Conservation (phyloP, 305 asterid species). For the Fraxinus platypoda region DNA sequence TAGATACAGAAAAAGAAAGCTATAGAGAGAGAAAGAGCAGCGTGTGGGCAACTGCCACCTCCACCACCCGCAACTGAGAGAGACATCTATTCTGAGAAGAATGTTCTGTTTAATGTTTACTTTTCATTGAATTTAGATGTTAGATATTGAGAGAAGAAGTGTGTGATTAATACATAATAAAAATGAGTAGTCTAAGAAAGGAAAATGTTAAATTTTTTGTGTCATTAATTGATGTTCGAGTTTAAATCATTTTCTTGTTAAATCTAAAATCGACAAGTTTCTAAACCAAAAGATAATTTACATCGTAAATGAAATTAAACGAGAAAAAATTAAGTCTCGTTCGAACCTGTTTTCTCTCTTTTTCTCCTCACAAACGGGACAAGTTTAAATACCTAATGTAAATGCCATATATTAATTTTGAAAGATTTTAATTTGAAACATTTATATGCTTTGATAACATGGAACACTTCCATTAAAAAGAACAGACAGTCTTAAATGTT, state of each 20-base stretch:
- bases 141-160: background rate
- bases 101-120: constrained; percentile 11
- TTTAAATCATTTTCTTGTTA: background rate
- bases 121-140: constrained; percentile 11
- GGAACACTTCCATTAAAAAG: background rate
- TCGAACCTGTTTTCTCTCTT: background rate
- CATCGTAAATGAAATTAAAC: background rate
- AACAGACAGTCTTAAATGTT: background rate
- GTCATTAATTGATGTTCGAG: background rate
- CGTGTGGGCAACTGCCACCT: constrained; percentile 44
- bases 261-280: background rate
- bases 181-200: background rate
- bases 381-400: background rate
- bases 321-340: background rate
- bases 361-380: background rate
- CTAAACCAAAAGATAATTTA: background rate
- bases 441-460: background rate
- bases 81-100: constrained; percentile 35
- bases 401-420: background rate
- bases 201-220: background rate
- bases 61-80: constrained; percentile 65
- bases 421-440: background rate
- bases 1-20: background rate
- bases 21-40: constrained; percentile 14
- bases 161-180: background rate